Percentiles rank a stretch among this genome's conserved stretches.
Conservation (phyloP, 2,329 filamentous ascomycete species). For the Zymoseptoria brevis region DNA sequence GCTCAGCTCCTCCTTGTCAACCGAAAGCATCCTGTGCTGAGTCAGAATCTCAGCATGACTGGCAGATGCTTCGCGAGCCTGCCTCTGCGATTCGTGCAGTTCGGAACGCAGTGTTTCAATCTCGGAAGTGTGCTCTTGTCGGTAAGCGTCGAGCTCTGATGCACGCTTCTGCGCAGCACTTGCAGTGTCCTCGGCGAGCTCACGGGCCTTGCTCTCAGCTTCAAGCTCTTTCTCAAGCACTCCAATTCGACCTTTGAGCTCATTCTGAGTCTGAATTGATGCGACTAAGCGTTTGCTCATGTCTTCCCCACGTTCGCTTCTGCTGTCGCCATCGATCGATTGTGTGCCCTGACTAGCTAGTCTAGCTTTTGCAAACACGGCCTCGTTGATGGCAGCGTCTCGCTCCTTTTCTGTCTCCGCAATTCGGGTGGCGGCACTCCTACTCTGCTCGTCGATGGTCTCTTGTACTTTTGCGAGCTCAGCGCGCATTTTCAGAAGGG, state of each 20-base stretch:
- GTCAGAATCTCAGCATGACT: conserved; percentile 68
- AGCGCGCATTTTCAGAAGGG: conserved; percentile 79
- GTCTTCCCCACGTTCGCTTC: conserved; percentile 61
- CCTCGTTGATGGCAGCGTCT: conserved; percentile 88
- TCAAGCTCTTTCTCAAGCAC: conserved; percentile 62
- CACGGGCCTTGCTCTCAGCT: conserved; percentile 70
- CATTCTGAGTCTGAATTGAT: conserved; percentile 68
- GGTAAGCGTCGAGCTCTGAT: conserved; percentile 72
- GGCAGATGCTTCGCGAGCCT: conserved; percentile 74
- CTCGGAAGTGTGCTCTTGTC: conserved; percentile 75
- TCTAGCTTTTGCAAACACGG: conserved; percentile 89
- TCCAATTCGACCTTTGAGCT: conserved; percentile 71
- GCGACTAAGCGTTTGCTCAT: conserved; percentile 76
- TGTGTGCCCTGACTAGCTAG: conserved; percentile 63
- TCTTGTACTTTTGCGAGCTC: conserved; percentile 85
- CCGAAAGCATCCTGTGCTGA: conserved; percentile 62
- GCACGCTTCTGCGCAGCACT: conserved; percentile 76
- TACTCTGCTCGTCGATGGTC: conserved; percentile 80
- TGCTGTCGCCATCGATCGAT: conserved; percentile 45
- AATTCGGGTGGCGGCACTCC: conserved; percentile 77
- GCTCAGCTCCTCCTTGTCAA: conserved; percentile 77
- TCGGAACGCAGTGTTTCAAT: conserved; percentile 79
- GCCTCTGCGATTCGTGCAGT: conserved; percentile 69
- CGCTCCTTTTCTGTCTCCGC: conserved; percentile 92
- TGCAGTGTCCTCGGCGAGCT: conserved; percentile 80